phyloP scores from a whole-genome alignment of 305 asterid genomes.

The Fraxinus angustifolia region DNA sequence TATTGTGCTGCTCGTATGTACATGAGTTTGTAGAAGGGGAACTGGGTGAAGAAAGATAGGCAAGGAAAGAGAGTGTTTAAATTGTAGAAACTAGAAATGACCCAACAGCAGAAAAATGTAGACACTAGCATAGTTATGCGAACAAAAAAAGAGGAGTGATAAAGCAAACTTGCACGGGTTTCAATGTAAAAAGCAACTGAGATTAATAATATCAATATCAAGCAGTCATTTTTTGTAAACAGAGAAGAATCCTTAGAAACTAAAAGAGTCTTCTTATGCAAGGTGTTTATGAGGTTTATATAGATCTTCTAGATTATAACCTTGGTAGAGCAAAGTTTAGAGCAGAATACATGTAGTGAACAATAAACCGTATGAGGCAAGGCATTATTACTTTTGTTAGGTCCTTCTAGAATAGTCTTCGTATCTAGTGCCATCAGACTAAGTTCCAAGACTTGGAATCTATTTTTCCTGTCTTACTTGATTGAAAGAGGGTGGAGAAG shows the following conservation, averaged over 20 bases:
- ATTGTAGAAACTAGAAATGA: not conserved
- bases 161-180: not conserved
- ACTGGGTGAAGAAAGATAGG: not conserved
- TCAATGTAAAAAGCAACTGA: not conserved
- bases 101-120: not conserved
- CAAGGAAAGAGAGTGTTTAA: not conserved
- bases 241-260: not conserved
- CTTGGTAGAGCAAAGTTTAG: not conserved
- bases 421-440: not conserved
- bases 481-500: not conserved
- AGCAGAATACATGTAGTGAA: not conserved
- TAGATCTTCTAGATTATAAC: not conserved
- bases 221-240: not conserved
- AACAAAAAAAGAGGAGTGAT: not conserved
- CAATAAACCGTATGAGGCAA: not conserved
- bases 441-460: not conserved
- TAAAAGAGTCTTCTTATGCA: not conserved
- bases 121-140: not conserved
- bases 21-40: not conserved
- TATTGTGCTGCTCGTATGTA: not conserved
- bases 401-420: not conserved
- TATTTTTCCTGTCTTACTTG: not conserved
- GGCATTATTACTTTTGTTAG: not conserved
- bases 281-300: not conserved
- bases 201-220: not conserved